Conservation (phyloP, 2,329 filamentous ascomycete genomes). For the Colletotrichum agaves region DNA sequence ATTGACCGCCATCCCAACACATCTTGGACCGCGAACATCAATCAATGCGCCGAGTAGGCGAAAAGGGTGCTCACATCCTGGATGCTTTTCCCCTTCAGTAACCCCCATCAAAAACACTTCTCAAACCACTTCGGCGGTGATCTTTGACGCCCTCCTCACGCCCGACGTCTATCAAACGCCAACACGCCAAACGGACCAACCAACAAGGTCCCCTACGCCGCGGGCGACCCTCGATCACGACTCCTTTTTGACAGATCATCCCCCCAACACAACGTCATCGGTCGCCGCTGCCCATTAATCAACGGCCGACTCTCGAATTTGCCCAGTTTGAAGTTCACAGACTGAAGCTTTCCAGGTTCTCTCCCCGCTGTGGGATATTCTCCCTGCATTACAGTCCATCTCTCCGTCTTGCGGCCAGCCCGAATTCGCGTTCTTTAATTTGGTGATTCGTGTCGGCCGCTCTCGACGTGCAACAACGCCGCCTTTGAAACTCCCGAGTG, state of each 20-base stretch:
- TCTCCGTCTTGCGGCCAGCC: no score
- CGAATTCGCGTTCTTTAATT: no score
- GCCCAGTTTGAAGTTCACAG: not conserved
- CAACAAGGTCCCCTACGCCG: not conserved
- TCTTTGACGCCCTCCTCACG: not conserved
- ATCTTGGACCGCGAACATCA: no score
- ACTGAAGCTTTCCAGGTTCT: no score
- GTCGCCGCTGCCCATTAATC: not conserved
- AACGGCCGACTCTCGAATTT: not conserved
- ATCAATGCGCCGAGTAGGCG: not conserved
- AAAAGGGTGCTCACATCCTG: not conserved
- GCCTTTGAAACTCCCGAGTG: no score
- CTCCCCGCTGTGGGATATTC: no score
- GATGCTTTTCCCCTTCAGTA: no score
- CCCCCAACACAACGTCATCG: conserved; percentile 17
- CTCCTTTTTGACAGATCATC: conserved; percentile 15
- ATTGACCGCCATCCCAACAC: no score
- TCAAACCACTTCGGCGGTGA: not conserved
- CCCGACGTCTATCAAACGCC: not conserved
- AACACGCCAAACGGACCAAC: not conserved
- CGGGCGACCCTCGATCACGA: not conserved
- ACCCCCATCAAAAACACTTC: not conserved
- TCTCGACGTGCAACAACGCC: no score
- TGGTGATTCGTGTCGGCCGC: no score
- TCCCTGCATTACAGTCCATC: no score